Conservation (phyloP, 768 basidiomycete species). For the Tylopilus plumbeoviolaceoides region DNA sequence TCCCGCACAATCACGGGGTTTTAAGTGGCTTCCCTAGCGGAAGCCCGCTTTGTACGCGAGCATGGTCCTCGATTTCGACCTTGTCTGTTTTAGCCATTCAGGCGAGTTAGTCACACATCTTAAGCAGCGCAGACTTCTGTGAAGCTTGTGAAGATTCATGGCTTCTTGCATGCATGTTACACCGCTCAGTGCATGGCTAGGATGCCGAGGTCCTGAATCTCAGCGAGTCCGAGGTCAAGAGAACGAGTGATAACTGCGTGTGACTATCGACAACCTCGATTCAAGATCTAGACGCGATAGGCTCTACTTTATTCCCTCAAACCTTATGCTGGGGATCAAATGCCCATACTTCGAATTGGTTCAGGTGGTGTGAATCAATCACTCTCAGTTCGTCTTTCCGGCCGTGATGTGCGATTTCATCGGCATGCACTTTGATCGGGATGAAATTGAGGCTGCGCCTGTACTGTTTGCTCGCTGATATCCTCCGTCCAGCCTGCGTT, state of each 20-base stretch:
- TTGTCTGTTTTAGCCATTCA: background rate
- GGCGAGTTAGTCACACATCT: background rate
- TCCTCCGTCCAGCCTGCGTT: background rate
- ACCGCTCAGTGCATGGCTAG: background rate
- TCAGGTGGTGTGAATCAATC: background rate
- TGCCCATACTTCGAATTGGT: background rate
- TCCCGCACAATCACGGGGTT: background rate
- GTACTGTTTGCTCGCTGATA: background rate
- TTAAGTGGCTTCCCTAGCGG: background rate
- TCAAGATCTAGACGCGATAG: background rate
- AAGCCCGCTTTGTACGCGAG: background rate
- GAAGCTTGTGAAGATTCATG: background rate
- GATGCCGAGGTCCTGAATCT: background rate
- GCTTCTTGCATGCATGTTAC: background rate
- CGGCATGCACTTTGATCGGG: background rate
- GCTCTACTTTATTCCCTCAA: background rate
- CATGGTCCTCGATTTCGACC: background rate
- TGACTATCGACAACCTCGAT: background rate
- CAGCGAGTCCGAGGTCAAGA: background rate
- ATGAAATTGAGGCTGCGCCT: background rate
- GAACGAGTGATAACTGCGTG: background rate
- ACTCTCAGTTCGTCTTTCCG: no score
- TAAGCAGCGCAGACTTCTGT: background rate
- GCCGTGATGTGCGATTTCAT: background rate
- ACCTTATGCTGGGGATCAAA: background rate